Percentiles rank a stretch among this genome's conserved stretches.
phyloP scores from a whole-genome alignment of 257 asterid species.

The Solanum piurae region DNA sequence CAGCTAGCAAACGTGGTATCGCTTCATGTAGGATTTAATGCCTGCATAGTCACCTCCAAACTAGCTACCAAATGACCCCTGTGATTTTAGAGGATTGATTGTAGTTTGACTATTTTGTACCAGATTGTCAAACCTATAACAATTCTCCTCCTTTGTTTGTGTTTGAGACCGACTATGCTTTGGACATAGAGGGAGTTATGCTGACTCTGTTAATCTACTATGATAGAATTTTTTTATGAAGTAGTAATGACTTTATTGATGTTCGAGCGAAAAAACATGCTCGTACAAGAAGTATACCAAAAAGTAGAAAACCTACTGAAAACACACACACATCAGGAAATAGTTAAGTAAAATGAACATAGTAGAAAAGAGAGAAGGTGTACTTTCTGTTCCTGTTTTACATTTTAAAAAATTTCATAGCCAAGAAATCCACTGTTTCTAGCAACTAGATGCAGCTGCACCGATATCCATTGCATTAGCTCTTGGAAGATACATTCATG shows the following conservation, averaged over 20 bases:
- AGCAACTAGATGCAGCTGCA: background rate
- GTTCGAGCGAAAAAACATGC: background rate
- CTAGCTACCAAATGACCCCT: background rate
- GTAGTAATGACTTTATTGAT: background rate
- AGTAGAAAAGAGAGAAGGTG: background rate
- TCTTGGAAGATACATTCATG: background rate
- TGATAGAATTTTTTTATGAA: background rate
- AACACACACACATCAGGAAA: background rate
- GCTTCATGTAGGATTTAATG: background rate
- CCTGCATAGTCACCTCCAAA: background rate
- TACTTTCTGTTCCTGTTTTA: background rate
- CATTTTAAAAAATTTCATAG: background rate
- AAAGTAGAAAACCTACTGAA: background rate
- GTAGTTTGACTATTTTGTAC: background rate
- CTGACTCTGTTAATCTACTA: background rate
- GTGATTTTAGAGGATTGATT: background rate
- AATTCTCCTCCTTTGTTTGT: background rate
- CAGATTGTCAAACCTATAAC: background rate
- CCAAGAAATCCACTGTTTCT: background rate
- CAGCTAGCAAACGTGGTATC: background rate
- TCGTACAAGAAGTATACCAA: background rate
- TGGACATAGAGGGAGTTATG: background rate
- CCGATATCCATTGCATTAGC: background rate
- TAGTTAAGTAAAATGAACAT: background rate
- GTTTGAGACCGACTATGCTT: background rate